Base-by-base conservation (phyloP, 2,329 filamentous ascomycete species). In the Trichoderma sp. region DNA sequence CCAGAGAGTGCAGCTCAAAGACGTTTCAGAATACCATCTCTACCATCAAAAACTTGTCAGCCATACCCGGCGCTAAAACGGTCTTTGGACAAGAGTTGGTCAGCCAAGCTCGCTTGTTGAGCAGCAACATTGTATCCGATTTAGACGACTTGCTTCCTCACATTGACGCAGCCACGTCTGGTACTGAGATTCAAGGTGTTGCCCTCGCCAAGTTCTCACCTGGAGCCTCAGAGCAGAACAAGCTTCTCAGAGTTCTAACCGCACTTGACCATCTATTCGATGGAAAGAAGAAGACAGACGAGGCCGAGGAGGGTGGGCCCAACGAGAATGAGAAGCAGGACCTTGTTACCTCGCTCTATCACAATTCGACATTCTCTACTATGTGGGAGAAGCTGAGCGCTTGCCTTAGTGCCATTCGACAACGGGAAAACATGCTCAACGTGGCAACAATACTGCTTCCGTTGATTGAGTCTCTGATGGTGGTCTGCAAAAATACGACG, bases 1-100 rank as follows among this genome's bases (percentile, higher is more conserved):
- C 94, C 70, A 91, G 94, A 58, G 95, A 99, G 79, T 99, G 95
- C 80, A 97, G 93, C 76, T 94, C 92, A 70, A 97, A 97, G 83
- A 98, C 95, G 0, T 99, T 99, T 85, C 92, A 95, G 76, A 96
- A 98, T 78, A 98, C 95, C 0, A 87, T 99, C 64, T 95, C 94
- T 17, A 96, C 96, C n/a, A 97, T 99, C 83, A 98, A 97, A 82
- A 97, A 98, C 75, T 86, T 99, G 52, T 98, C 94, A 5, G 90
- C 92, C 45, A 95, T 99, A 69, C 93, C 94, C 17, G 93, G 91
- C 13, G 93, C 94, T 19, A 95, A 96, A 79, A 87, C 91, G 64
- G 86, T 93, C 12, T 98, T 99, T 77, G 95, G 95, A n/a, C 90
- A 92, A 72, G 94, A 99, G 79, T 86, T 99, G 60, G 92, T 97